These are phyloP conservation scores for Tritrichomonas musculus DNA, from an alignment of 208 protist genomes.

Conservation along the genomic window DNA sequence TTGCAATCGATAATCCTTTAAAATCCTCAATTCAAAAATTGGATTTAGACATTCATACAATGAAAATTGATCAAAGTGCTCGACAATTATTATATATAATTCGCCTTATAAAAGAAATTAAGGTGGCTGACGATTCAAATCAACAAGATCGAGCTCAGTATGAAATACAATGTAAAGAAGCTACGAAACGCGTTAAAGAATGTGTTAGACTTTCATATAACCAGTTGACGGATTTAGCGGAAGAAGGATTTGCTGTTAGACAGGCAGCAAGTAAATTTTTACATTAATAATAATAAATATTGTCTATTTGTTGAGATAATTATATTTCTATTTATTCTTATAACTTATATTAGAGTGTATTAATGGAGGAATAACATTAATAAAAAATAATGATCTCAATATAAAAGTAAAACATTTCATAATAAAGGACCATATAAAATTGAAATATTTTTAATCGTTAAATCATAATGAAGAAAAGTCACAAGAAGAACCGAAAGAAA, in stretches of 20 bases:
- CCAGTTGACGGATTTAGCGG: not conserved
- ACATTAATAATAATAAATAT: not conserved
- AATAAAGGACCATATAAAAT: no score
- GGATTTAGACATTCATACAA: not conserved
- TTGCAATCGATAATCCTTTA: not conserved
- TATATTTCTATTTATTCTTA: no score
- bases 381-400: no score
- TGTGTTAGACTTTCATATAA: not conserved
- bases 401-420: no score
- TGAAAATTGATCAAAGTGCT: slow-evolving; percentile 21
- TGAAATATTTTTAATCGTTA: no score
- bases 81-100: not conserved
- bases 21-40: not conserved
- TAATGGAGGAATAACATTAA: no score
- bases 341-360: no score
- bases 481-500: no score
- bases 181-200: not conserved
- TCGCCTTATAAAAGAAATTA: not conserved
- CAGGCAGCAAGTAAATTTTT: not conserved
- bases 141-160: not conserved
- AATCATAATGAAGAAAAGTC: no score
- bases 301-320: no score
- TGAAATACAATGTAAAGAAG: not conserved
- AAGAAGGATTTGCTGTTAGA: not conserved
- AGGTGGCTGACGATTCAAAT: not conserved